phyloP scores from a whole-genome alignment of 192 early-diverging fungal genomes.

The Coemansia erecta region DNA sequence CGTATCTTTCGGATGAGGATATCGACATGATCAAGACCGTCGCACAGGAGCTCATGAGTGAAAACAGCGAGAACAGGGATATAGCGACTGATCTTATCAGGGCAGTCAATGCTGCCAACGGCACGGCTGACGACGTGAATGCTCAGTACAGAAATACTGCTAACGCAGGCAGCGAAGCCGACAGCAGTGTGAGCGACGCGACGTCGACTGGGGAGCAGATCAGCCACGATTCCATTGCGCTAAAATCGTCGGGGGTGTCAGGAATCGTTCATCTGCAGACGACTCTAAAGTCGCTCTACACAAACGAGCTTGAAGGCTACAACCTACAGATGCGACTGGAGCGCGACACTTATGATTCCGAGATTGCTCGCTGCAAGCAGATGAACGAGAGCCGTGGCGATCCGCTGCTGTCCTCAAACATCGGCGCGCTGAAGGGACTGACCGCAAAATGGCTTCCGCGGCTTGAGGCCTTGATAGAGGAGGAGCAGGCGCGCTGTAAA shows the following conservation, averaged over 20 bases:
- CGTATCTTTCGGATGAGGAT: conserved; percentile 48
- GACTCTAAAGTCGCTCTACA: conserved; percentile 60
- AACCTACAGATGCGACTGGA: conserved; percentile 81
- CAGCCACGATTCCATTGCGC: neutral
- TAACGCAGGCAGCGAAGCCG: neutral
- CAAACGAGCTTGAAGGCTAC: conserved; percentile 59
- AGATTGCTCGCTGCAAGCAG: conserved; percentile 63
- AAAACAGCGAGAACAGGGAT: conserved; percentile 23
- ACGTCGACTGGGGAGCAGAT: neutral
- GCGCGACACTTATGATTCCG: conserved; percentile 73
- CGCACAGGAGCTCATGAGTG: conserved; percentile 23
- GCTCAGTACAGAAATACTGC: neutral
- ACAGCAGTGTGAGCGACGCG: neutral
- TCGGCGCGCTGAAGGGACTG: conserved; percentile 55
- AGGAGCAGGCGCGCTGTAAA: conserved; percentile 61
- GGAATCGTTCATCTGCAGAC: conserved; percentile 76
- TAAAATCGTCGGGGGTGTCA: conserved; percentile 56
- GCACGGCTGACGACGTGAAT: conserved; percentile 23
- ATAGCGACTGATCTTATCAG: conserved; percentile 27
- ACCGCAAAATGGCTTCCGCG: conserved; percentile 75
- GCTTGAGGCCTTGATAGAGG: conserved; percentile 66
- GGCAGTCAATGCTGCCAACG: conserved; percentile 36
- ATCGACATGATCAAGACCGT: conserved; percentile 49
- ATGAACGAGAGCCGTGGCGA: conserved; percentile 58
- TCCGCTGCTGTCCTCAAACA: conserved; percentile 54